Evolutionary conservation across 2,329 filamentous ascomycete genomes (phyloP).

Genomic region (Ophiostoma perfectum): DNA sequence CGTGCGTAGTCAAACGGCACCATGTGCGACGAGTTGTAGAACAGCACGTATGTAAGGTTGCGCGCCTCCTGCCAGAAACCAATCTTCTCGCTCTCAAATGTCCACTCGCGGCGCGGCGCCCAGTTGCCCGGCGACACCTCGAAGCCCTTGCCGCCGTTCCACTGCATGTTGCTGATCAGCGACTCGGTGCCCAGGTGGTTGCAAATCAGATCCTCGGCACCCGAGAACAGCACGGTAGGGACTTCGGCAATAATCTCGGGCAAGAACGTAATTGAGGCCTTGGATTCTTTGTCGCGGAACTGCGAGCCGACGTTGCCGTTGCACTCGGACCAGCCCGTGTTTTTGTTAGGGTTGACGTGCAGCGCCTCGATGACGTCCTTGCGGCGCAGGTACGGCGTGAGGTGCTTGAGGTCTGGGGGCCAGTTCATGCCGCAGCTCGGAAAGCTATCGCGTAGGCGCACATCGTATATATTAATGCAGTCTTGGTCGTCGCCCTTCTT

Average conservation of each 20-base stretch:
- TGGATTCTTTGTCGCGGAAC: slow-evolving; percentile 66
- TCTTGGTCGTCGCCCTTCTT: slow-evolving; percentile 47
- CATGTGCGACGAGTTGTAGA: slow-evolving; percentile 97
- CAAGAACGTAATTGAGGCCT: slow-evolving; percentile 66
- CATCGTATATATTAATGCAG: slow-evolving; percentile 96
- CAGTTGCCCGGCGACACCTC: slow-evolving; percentile 79
- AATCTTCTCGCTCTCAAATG: slow-evolving; percentile 79
- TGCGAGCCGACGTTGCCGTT: slow-evolving; percentile 67
- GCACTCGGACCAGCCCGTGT: slow-evolving; percentile 88
- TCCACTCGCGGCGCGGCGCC: slow-evolving; percentile 91
- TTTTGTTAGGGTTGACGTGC: slow-evolving; percentile 75
- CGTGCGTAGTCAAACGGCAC: slow-evolving; percentile 90
- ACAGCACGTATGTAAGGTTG: slow-evolving; percentile 91
- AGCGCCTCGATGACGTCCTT: slow-evolving; percentile 73
- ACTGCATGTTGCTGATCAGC: slow-evolving; percentile 82
- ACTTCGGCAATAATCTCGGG: slow-evolving; percentile 73
- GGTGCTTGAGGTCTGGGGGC: slow-evolving; percentile 74
- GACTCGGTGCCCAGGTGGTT: slow-evolving; percentile 93
- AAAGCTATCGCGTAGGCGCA: slow-evolving; percentile 73
- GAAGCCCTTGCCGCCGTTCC: slow-evolving; percentile 89
- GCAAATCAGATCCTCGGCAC: slow-evolving; percentile 91
- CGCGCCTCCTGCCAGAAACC: slow-evolving; percentile 93
- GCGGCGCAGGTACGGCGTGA: slow-evolving; percentile 80
- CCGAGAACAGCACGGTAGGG: slow-evolving; percentile 82
- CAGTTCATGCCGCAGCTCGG: slow-evolving; percentile 95